These are phyloP conservation scores for Graphilbum fragrans DNA, from an alignment of 2,329 filamentous ascomycete genomes.

Conservation along the genomic window DNA sequence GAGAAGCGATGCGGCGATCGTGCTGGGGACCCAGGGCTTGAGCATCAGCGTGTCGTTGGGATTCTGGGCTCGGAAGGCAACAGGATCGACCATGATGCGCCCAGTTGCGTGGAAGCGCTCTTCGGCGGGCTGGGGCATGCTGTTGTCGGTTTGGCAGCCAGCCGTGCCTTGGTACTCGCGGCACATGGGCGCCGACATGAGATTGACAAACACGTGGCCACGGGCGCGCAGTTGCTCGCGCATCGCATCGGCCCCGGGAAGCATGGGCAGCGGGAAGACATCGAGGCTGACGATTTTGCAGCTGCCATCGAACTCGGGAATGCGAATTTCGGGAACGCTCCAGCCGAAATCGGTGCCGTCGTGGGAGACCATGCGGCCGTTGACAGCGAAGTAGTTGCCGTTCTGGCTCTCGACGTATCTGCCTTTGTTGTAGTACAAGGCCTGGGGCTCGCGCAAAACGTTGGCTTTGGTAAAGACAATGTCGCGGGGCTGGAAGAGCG, in stretches of 20 bases:
- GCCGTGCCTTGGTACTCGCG: slow-evolving; percentile 25
- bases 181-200: slow-evolving; percentile 31
- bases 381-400: slow-evolving; percentile 17
- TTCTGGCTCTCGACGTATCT: not conserved
- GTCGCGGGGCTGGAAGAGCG: slow-evolving; percentile 36
- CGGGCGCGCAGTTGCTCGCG: slow-evolving; percentile 22
- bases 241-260: slow-evolving; percentile 24
- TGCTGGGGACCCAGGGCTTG: slow-evolving; percentile 11
- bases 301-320: slow-evolving; percentile 30
- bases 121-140: slow-evolving; percentile 13
- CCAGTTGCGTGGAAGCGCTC: slow-evolving; percentile 19
- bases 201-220: slow-evolving; percentile 30
- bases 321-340: slow-evolving; percentile 18
- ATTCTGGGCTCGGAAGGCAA: slow-evolving; percentile 22
- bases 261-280: slow-evolving; percentile 31
- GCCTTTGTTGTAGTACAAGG: slow-evolving; percentile 1
- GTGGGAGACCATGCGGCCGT: slow-evolving; percentile 32
- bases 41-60: slow-evolving; percentile 16
- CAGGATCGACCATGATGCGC: slow-evolving; percentile 25
- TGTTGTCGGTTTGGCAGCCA: slow-evolving; percentile 21
- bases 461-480: slow-evolving; percentile 20
- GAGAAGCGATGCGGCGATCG: slow-evolving; percentile 12
- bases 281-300: slow-evolving; percentile 29
- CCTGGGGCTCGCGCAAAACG: slow-evolving; percentile 23
- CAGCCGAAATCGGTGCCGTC: slow-evolving; percentile 35